These are phyloP conservation scores for Chlamydomonas reinhardtii DNA, from an alignment of 163 green algal genomes.

Conservation along the genomic window DNA sequence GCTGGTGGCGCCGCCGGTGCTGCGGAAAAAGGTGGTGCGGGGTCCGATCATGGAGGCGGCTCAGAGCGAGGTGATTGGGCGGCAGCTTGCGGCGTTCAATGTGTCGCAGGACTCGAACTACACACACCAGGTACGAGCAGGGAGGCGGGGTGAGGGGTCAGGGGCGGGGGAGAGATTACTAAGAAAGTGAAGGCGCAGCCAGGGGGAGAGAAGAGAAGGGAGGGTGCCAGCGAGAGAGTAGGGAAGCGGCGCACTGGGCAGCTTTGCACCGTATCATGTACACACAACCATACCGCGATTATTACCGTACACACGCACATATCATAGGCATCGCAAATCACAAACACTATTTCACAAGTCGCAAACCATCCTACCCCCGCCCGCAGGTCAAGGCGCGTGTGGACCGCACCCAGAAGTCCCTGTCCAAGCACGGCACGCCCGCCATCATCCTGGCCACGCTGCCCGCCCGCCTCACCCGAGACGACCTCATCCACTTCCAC, in stretches of 20 bases:
- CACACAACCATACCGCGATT: too few species aligned
- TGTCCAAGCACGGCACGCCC: conserved; percentile 33
- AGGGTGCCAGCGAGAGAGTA: too few species aligned
- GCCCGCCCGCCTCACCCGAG: conserved; percentile 13
- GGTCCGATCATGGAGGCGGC: conserved; percentile 32
- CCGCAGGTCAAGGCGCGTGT: conserved; percentile 9
- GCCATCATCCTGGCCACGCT: conserved; percentile 36
- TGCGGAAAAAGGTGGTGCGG: conserved; percentile 7
- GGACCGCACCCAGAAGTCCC: conserved; percentile 43
- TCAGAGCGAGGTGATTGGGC: conserved; percentile 10
- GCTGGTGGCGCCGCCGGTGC: conserved; percentile 28
- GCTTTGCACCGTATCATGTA: too few species aligned
- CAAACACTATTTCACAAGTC: too few species aligned
- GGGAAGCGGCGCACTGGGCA: too few species aligned
- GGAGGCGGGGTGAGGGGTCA: neutral
- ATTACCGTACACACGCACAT: too few species aligned
- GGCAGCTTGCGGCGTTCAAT: conserved; percentile 42
- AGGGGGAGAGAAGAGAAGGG: too few species aligned
- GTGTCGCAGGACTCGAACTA: conserved; percentile 38
- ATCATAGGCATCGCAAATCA: too few species aligned
- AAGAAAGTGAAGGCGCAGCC: too few species aligned
- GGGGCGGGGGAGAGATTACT: too few species aligned
- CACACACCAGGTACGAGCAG: conserved; percentile 30
- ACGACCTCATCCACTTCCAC: conserved; percentile 36
- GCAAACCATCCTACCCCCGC: too few species aligned